phyloP scores from a whole-genome alignment of 2,329 filamentous ascomycete species.

The Arthroderma uncinatum region DNA sequence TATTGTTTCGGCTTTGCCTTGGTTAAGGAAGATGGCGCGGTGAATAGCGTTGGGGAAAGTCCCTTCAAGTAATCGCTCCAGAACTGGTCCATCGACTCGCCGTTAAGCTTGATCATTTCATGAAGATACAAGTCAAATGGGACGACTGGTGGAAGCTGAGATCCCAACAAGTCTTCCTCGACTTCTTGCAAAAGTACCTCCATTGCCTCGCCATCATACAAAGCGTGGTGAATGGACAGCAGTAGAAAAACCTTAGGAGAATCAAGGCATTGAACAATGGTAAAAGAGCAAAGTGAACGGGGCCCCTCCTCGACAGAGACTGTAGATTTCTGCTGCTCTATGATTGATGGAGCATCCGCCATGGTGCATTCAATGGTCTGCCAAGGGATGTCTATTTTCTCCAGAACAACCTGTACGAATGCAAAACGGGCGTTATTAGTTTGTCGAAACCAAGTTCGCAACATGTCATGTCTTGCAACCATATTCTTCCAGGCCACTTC shows the following conservation, averaged over 20 bases:
- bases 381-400: conserved; percentile 37
- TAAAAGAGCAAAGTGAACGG: conserved; percentile 22
- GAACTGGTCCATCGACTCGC: conserved; percentile 47
- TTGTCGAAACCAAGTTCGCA: conserved; percentile 63
- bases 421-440: conserved; percentile 52
- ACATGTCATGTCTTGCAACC: conserved; percentile 57
- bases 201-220: conserved; percentile 79
- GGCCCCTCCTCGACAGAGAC: conserved; percentile 17
- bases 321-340: conserved; percentile 34
- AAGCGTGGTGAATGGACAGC: conserved; percentile 61
- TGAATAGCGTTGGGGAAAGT: conserved; percentile 36
- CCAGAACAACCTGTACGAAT: conserved; percentile 61
- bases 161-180: conserved; percentile 45
- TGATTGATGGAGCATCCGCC: conserved; percentile 28
- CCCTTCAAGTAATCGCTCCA: conserved; percentile 51
- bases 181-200: conserved; percentile 58
- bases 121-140: conserved; percentile 55
- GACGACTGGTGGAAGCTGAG: conserved; percentile 39
- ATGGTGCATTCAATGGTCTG: conserved; percentile 34
- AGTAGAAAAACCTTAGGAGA: conserved; percentile 20
- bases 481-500: conserved; percentile 52
- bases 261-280: conserved; percentile 11
- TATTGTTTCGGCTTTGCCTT: neutral
- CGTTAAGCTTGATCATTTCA: conserved; percentile 43
- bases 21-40: neutral